Evolutionary conservation across 495 filamentous ascomycete species (phyloP).

Genomic region (Daldinia concentrica): DNA sequence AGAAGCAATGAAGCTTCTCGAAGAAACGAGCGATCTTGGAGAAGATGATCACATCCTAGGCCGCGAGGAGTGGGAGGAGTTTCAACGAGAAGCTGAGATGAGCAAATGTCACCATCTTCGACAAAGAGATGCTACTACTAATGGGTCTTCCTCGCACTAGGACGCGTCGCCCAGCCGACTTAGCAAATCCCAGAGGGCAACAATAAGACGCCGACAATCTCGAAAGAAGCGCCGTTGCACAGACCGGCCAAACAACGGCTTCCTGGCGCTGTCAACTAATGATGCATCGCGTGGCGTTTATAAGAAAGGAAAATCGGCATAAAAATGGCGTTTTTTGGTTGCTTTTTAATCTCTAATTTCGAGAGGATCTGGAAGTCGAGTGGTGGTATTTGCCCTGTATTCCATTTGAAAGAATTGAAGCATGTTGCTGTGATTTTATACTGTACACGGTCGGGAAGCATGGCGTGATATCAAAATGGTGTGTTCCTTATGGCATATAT

Average conservation of each 20-base stretch:
- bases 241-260: background rate
- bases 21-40: constrained; percentile 80
- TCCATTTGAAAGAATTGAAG: background rate
- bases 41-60: constrained; percentile 82
- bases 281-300: constrained; percentile 25
- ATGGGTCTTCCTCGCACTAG: constrained; percentile 34
- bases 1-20: constrained; percentile 71
- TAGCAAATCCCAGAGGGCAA: background rate
- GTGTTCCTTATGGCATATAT: background rate
- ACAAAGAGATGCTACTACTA: constrained; percentile 2
- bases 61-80: constrained; percentile 76
- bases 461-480: background rate
- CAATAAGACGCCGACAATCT: background rate
- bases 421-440: background rate
- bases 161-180: constrained; percentile 10
- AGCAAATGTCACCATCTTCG: constrained; percentile 26
- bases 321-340: constrained; percentile 10
- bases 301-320: constrained; percentile 9
- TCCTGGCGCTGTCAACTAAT: background rate
- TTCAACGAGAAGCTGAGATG: constrained; percentile 39
- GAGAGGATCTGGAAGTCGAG: background rate
- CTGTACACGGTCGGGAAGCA: background rate
- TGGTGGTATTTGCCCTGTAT: background rate
- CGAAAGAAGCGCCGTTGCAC: background rate
- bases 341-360: background rate